Evolutionary conservation across 1,284 basidiomycete genomes (phyloP).

Genomic region (Cyathus pygmaeus): DNA sequence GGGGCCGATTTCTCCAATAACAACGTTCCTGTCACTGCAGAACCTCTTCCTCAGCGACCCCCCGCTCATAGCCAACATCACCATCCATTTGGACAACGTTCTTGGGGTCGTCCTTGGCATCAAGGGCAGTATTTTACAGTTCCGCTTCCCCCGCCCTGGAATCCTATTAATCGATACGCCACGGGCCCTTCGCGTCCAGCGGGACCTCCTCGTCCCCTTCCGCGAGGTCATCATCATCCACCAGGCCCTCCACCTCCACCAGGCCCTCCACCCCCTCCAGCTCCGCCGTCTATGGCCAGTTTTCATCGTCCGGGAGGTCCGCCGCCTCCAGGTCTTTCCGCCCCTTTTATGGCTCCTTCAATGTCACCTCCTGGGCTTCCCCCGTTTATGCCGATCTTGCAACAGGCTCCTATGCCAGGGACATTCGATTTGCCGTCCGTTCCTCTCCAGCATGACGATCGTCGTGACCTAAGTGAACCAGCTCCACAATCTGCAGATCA

Average conservation of each 20-base stretch:
- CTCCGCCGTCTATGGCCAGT: conserved; percentile 5
- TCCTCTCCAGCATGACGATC: too few species aligned
- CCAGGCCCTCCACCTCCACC: background rate
- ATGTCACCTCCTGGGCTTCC: too few species aligned
- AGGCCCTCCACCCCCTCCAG: conserved; percentile 5
- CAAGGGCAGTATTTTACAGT: too few species aligned
- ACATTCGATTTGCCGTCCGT: too few species aligned
- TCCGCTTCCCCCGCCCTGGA: background rate
- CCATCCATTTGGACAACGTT: too few species aligned
- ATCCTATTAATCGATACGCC: conserved; percentile 6
- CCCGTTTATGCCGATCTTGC: too few species aligned
- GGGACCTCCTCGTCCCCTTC: conserved; percentile 1
- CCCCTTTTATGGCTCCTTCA: background rate
- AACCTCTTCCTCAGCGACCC: conserved; percentile 10
- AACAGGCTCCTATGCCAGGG: too few species aligned
- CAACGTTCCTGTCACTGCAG: background rate
- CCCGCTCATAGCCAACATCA: too few species aligned
- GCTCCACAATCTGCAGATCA: too few species aligned
- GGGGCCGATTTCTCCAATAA: background rate
- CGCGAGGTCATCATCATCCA: conserved; percentile 1
- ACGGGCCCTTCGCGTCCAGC: background rate
- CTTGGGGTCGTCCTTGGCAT: too few species aligned
- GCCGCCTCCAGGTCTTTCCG: background rate
- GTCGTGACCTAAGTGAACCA: too few species aligned
- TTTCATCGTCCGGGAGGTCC: conserved; percentile 4